phyloP scores from a whole-genome alignment of 306 rosid genomes.

The Hippophae tibetana region DNA sequence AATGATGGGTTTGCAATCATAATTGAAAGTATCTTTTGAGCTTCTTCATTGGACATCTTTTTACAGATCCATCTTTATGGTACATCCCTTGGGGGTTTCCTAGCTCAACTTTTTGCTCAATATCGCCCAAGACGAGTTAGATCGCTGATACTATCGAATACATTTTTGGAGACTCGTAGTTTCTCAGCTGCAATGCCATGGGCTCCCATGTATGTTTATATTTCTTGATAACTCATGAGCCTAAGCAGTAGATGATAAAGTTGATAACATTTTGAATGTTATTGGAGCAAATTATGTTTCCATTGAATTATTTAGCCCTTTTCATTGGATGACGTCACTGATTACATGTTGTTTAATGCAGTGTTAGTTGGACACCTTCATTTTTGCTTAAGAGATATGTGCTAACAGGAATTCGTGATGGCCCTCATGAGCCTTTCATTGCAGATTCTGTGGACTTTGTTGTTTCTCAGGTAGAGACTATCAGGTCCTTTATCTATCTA shows the following conservation, averaged over 20 bases:
- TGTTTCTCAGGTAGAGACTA: conserved; percentile 86
- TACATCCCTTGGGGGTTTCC: conserved; percentile 95
- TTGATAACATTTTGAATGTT: background rate
- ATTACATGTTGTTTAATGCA: conserved; percentile 38
- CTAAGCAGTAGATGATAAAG: conserved; percentile 11
- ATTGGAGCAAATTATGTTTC: background rate
- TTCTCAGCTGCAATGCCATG: conserved; percentile 94
- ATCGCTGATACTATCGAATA: conserved; percentile 76
- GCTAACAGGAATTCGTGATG: conserved; percentile 95
- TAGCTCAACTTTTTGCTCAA: conserved; percentile 97
- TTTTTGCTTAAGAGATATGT: conserved; percentile 94
- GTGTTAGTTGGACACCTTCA: conserved; percentile 96
- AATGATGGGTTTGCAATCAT: background rate
- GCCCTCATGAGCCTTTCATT: conserved; percentile 97
- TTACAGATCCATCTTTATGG: conserved; percentile 95
- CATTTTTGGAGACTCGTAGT: conserved; percentile 75
- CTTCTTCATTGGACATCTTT: conserved; percentile 19
- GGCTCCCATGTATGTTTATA: conserved; percentile 75
- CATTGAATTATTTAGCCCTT: no score
- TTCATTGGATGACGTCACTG: conserved; percentile 24
- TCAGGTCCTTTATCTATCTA: conserved; percentile 12
- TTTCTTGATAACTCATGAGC: conserved; percentile 1
- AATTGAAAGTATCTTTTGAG: conserved; percentile 10
- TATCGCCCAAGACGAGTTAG: conserved; percentile 94
- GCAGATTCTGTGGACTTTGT: conserved; percentile 98